Evolutionary conservation across 371 early-diverging fungal genomes (phyloP), one percentile per base, ranked within the genome.

Genomic region (Mortierella sp.): DNA sequence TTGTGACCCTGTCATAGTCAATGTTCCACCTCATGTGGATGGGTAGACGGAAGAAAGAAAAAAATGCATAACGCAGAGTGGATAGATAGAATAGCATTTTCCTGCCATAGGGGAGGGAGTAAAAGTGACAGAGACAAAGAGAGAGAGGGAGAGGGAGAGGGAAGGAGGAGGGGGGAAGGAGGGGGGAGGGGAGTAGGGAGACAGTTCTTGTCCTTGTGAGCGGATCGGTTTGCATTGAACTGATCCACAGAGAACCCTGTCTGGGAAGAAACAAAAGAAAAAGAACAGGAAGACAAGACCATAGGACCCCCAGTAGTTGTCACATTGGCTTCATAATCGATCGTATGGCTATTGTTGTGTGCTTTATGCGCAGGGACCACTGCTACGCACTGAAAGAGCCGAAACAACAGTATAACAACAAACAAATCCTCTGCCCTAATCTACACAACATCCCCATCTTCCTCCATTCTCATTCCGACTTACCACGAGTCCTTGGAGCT

Each of bases 401-500:
- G 19, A 11, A 21, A 23, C 34, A 15, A 41, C 19, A 39, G 41
- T 39, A 53, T 9, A 53, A 39, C 4, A 53, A 53, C 6, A 41
- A 34, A 37, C 5, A 24, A 14, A 23, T 44, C 44, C 44, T 8
- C 14, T 44, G n/a, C 17, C 21, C 21, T 21, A 44, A 44, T 44
- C 19, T 44, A 39, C 39, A 39, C 39, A 12, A 28, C 17, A 3
- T 34, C 37, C 37, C 37, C 30, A 27, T n/a, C 26, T 21, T 31
- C n/a, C 32, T 28, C 21, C 28, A 17, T 32, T 51, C 51, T 19
- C 28, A 31, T 44, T n/a, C 49, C 49, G 32, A 19, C 71, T 52
- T 65, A 72, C 72, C 61, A 41, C 12, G 65, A 72, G 23, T 72
- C 72, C 57, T 72, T 72, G 46, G 72, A 72, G 37, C 72, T 72